Evolutionary conservation across 1,284 basidiomycete species (phyloP).

Genomic region (Naganishia albida): DNA sequence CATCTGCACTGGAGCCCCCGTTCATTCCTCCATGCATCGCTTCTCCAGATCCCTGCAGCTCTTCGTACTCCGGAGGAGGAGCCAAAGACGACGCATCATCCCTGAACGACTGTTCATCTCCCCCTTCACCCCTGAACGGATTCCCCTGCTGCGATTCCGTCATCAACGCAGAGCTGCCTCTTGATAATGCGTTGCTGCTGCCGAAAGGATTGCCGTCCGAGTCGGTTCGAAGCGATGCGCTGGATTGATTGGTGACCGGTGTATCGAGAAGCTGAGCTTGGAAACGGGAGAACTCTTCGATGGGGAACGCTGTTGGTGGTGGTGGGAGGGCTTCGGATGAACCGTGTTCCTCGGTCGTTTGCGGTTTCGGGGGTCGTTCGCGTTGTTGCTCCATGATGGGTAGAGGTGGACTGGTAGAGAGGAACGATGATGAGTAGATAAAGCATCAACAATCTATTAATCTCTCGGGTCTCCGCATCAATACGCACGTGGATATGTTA

Average conservation of each 20-base stretch:
- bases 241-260: background rate
- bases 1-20: background rate
- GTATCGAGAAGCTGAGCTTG: background rate
- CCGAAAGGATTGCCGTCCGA: slow-evolving; percentile 4
- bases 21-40: background rate
- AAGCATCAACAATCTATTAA: slow-evolving; percentile 3
- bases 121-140: background rate
- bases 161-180: background rate
- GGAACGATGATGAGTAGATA: background rate
- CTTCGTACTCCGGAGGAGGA: slow-evolving; percentile 15
- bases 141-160: background rate
- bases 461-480: background rate
- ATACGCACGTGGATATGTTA: background rate
- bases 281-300: slow-evolving; percentile 6
- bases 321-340: background rate
- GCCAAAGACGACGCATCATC: slow-evolving; percentile 8
- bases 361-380: background rate
- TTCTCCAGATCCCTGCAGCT: background rate
- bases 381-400: slow-evolving; percentile 6
- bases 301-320: slow-evolving; percentile 11
- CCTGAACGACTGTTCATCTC: background rate
- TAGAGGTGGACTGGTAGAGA: background rate
- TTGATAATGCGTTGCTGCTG: slow-evolving; percentile 1
- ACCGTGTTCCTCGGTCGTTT: background rate
- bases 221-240: background rate